Conservation (phyloP, 2,329 filamentous ascomycete genomes). For the Fusarium veterinarium region DNA sequence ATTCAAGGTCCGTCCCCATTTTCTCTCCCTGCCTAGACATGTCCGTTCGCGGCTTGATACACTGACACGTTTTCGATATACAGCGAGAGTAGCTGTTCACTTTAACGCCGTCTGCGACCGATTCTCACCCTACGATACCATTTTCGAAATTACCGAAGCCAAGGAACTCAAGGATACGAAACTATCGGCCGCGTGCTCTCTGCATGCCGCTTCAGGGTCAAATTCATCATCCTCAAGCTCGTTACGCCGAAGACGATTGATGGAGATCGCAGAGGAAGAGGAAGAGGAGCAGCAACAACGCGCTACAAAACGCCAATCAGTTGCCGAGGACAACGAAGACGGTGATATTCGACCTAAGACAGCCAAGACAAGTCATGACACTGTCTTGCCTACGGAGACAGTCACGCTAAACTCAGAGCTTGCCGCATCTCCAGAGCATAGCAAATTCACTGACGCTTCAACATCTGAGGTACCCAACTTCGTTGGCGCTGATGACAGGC, state of each 20-base stretch:
- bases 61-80: slow-evolving; percentile 30
- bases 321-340: slow-evolving; percentile 62
- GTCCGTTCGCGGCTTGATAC: neutral
- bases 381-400: slow-evolving; percentile 45
- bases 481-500: slow-evolving; percentile 58
- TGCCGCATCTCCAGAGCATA: slow-evolving; percentile 61
- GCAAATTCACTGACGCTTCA: slow-evolving; percentile 59
- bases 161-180: slow-evolving; percentile 89
- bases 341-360: slow-evolving; percentile 43
- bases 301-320: slow-evolving; percentile 69
- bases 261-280: slow-evolving; percentile 94
- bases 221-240: slow-evolving; percentile 88
- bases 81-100: slow-evolving; percentile 84
- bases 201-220: slow-evolving; percentile 88
- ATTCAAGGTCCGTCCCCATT: slow-evolving; percentile 79
- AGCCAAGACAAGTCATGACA: slow-evolving; percentile 46
- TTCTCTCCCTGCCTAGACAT: neutral
- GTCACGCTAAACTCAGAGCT: slow-evolving; percentile 65
- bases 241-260: slow-evolving; percentile 78
- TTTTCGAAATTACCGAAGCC: slow-evolving; percentile 78
- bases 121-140: slow-evolving; percentile 88
- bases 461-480: slow-evolving; percentile 65
- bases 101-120: slow-evolving; percentile 74
- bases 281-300: slow-evolving; percentile 75
- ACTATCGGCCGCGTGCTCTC: slow-evolving; percentile 86